A percentile compares a stretch with the other conserved stretches of the same genome.
Conservation (phyloP, 2,329 filamentous ascomycete species). For the Penicillium sp. region DNA sequence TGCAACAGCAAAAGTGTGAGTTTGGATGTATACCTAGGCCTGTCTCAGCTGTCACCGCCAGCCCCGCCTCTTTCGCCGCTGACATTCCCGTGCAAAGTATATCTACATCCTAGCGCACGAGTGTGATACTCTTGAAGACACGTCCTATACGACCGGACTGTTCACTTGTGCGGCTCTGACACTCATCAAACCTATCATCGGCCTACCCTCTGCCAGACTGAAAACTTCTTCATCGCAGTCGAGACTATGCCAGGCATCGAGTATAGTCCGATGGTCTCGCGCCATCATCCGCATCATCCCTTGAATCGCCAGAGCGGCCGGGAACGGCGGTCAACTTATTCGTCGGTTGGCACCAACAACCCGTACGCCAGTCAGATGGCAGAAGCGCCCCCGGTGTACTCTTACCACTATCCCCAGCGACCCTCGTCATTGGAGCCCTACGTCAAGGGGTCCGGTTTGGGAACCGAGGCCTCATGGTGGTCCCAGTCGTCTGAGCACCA, state of each 20-base stretch:
- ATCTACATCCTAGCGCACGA: too few relatives aligned
- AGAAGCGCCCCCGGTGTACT: conserved; percentile 15
- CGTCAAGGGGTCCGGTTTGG: conserved; percentile 15
- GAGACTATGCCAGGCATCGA: conserved; percentile 16
- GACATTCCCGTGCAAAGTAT: too few relatives aligned
- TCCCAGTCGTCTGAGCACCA: conserved; percentile 22
- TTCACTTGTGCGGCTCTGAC: too few relatives aligned
- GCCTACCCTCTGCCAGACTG: not conserved
- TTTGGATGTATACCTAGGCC: too few relatives aligned
- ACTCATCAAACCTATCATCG: not conserved
- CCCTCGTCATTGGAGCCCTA: conserved; percentile 19
- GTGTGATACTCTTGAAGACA: too few relatives aligned
- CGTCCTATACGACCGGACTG: too few relatives aligned
- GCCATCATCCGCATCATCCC: conserved; percentile 18
- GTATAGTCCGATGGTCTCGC: conserved; percentile 19
- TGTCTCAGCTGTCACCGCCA: too few relatives aligned
- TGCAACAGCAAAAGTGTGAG: too few relatives aligned
- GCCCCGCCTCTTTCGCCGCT: too few relatives aligned
- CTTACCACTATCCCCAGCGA: conserved; percentile 5
- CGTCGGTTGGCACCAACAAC: conserved; percentile 17
- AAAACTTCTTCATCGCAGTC: too few relatives aligned
- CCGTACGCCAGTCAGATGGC: conserved; percentile 26
- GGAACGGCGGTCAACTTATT: conserved; percentile 6
- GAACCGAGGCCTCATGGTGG: conserved; percentile 12
- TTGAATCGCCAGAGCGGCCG: conserved; percentile 10